Conservation (phyloP, 306 rosid species). For the Trifolium dubium region DNA sequence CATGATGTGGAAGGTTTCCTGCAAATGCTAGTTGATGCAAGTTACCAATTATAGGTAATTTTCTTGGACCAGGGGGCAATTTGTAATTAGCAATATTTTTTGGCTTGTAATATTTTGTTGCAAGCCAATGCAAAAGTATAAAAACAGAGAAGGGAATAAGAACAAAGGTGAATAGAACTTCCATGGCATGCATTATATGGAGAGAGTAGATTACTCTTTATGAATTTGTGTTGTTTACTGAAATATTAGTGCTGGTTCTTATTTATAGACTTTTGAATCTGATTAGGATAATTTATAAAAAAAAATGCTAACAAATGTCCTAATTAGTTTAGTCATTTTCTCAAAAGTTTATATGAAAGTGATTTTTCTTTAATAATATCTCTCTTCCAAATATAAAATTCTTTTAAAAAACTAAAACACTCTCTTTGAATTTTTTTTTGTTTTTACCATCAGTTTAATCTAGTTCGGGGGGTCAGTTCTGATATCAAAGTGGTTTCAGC, state of each 20-base stretch:
- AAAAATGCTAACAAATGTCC: too few species aligned
- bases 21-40: conserved; percentile 35
- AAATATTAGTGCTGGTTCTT: background rate
- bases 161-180: background rate
- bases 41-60: conserved; percentile 30
- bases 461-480: too few species aligned
- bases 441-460: too few species aligned
- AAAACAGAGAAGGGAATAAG: background rate
- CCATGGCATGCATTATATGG: background rate
- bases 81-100: background rate
- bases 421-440: too few species aligned
- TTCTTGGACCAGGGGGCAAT: background rate
- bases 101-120: conserved; percentile 16
- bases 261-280: conserved; percentile 6
- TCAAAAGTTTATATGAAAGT: too few species aligned
- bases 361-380: too few species aligned
- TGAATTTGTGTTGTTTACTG: background rate
- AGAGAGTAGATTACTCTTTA: too few species aligned
- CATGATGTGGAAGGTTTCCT: conserved; percentile 29
- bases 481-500: too few species aligned
- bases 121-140: conserved; percentile 6
- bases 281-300: background rate
- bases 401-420: too few species aligned
- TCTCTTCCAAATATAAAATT: too few species aligned
- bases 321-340: too few species aligned